phyloP scores from a whole-genome alignment of 108 stramenopile species.

The Fistulifera solaris region DNA sequence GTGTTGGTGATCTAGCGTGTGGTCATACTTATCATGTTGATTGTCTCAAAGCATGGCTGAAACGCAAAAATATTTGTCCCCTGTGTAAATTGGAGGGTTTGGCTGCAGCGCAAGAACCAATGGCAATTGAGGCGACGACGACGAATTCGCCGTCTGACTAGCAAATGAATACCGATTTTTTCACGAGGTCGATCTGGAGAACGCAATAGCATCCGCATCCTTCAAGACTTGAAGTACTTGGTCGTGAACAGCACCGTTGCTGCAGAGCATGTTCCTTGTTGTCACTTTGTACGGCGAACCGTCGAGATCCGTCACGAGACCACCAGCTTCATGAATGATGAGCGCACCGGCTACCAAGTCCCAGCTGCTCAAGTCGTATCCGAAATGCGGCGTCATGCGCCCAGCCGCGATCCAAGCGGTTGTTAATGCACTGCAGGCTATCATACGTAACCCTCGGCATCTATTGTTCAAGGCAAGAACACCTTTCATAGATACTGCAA shows the following conservation, averaged over 20 bases:
- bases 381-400: slow-evolving; percentile 65
- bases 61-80: slow-evolving; percentile 60
- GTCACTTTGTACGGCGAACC: slow-evolving; percentile 35
- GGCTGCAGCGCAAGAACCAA: slow-evolving; percentile 10
- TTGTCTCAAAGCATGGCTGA: slow-evolving; percentile 63
- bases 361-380: slow-evolving; percentile 81
- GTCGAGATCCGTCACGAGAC: slow-evolving; percentile 55
- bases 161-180: too few relatives aligned
- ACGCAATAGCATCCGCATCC: slow-evolving; percentile 5
- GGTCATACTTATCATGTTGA: slow-evolving; percentile 57
- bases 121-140: too few relatives aligned
- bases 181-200: background rate
- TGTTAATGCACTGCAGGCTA: slow-evolving; percentile 79
- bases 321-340: slow-evolving; percentile 84
- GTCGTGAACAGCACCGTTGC: slow-evolving; percentile 47
- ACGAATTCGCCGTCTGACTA: too few relatives aligned
- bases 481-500: slow-evolving; percentile 50
- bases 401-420: slow-evolving; percentile 85
- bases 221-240: slow-evolving; percentile 27
- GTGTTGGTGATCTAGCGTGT: slow-evolving; percentile 61
- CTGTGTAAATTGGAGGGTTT: slow-evolving; percentile 50
- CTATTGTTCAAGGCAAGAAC: slow-evolving; percentile 59
- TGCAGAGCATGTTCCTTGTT: slow-evolving; percentile 52
- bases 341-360: slow-evolving; percentile 82
- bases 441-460: slow-evolving; percentile 68